Evolutionary conservation across 176 grass and related monocot genomes (phyloP).

Genomic region (Eleusine coracana): DNA sequence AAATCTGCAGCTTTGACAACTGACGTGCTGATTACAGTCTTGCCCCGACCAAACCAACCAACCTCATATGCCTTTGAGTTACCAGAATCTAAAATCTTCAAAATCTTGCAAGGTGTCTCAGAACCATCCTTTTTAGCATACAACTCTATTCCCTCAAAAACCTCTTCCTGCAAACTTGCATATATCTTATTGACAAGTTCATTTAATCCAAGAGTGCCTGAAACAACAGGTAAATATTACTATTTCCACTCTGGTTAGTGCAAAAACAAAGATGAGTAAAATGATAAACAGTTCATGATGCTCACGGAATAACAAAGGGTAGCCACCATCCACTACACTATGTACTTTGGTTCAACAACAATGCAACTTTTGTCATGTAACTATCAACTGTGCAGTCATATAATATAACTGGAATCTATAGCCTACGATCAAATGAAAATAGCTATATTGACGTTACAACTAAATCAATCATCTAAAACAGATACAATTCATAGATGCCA

Average conservation of each 20-base stretch:
- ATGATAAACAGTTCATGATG: constrained; percentile 6
- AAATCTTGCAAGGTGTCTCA: constrained; percentile 61
- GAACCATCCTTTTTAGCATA: constrained; percentile 66
- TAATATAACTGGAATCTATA: constrained; percentile 15
- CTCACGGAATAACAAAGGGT: constrained; percentile 10
- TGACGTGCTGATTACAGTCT: constrained; percentile 56
- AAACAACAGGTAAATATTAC: constrained; percentile 31
- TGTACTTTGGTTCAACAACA: background rate
- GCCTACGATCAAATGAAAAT: background rate
- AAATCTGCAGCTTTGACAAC: constrained; percentile 70
- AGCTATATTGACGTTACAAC: background rate
- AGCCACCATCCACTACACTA: background rate
- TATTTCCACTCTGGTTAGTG: constrained; percentile 15
- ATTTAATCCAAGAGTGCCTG: constrained; percentile 67
- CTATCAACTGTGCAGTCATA: constrained; percentile 16
- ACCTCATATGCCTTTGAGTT: constrained; percentile 60
- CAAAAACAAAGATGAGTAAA: constrained; percentile 21
- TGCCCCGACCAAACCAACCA: constrained; percentile 63
- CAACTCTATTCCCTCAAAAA: constrained; percentile 80
- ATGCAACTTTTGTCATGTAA: background rate
- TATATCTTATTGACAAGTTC: constrained; percentile 77
- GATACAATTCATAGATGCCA: background rate
- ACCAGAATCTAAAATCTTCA: constrained; percentile 67
- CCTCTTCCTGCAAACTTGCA: constrained; percentile 55
- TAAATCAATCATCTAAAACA: constrained; percentile 15